These are phyloP conservation scores for Primulina tabacum DNA, from an alignment of 257 asterid genomes.

Conservation along the genomic window DNA sequence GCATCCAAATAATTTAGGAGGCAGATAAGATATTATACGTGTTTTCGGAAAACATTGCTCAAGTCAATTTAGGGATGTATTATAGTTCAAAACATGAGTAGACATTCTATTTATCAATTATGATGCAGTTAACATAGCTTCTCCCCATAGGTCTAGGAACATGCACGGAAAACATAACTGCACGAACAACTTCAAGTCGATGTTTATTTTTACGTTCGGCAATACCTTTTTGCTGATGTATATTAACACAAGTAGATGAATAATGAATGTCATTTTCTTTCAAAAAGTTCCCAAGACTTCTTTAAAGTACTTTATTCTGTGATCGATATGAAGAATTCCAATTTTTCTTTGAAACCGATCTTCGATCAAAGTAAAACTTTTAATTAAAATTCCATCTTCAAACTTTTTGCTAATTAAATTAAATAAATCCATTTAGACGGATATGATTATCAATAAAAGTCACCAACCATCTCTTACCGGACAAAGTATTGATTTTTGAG, in stretches of 20 bases:
- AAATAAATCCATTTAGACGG: neutral
- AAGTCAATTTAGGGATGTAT: too few relatives aligned
- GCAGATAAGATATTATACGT: too few relatives aligned
- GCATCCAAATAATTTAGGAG: too few relatives aligned
- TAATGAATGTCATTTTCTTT: neutral
- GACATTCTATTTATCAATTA: conserved; percentile 1
- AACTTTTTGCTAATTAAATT: too few relatives aligned
- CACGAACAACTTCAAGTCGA: neutral
- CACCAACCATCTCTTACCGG: neutral
- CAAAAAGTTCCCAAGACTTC: too few relatives aligned
- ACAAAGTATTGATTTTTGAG: too few relatives aligned
- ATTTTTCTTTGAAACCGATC: neutral
- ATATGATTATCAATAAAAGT: neutral
- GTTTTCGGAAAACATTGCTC: too few relatives aligned
- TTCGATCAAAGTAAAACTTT: too few relatives aligned
- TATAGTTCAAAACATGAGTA: neutral
- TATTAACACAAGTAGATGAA: neutral
- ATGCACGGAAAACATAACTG: neutral
- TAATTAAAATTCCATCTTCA: neutral
- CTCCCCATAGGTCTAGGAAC: neutral
- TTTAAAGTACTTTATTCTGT: too few relatives aligned
- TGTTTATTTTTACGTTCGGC: neutral
- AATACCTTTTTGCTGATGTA: neutral
- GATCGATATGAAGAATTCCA: too few relatives aligned
- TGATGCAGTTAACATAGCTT: neutral